phyloP scores from a whole-genome alignment of 2,329 filamentous ascomycete genomes.

The Aspergillus sergii region DNA sequence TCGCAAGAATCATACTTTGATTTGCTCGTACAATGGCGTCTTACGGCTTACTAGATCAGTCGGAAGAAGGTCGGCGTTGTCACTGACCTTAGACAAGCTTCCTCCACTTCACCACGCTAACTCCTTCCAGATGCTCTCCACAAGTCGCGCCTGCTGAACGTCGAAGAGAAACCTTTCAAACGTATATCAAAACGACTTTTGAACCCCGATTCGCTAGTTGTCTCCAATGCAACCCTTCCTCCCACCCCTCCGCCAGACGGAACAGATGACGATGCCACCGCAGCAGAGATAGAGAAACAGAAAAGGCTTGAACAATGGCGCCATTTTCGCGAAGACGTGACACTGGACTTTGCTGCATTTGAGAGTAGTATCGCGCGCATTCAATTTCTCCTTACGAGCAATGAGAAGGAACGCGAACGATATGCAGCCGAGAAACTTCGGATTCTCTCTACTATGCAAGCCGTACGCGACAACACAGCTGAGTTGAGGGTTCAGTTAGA shows the following conservation, averaged over 20 bases:
- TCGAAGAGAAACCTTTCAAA: slow-evolving; percentile 91
- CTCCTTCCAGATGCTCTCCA: slow-evolving; percentile 70
- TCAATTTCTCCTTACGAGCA: slow-evolving; percentile 82
- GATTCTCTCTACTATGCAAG: slow-evolving; percentile 76
- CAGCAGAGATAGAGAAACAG: slow-evolving; percentile 52
- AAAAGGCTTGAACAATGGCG: slow-evolving; percentile 59
- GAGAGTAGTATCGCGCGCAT: slow-evolving; percentile 84
- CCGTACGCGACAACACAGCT: slow-evolving; percentile 74
- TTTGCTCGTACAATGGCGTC: slow-evolving; percentile 48
- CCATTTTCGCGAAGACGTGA: slow-evolving; percentile 79
- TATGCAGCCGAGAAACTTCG: slow-evolving; percentile 79
- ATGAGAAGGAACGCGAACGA: slow-evolving; percentile 77
- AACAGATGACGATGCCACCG: slow-evolving; percentile 45
- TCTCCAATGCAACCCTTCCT: slow-evolving; percentile 57
- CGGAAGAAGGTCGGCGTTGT: slow-evolving; percentile 53
- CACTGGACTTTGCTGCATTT: slow-evolving; percentile 85
- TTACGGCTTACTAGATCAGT: slow-evolving; percentile 72
- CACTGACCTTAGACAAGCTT: slow-evolving; percentile 4
- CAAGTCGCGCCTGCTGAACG: slow-evolving; percentile 80
- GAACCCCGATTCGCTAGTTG: slow-evolving; percentile 66
- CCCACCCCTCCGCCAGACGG: slow-evolving; percentile 70
- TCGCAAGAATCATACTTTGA: background rate
- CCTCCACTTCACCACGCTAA: slow-evolving; percentile 21
- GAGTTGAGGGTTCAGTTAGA: slow-evolving; percentile 75
- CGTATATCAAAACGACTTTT: slow-evolving; percentile 82